A percentile compares a stretch with the other conserved stretches of the same genome.
These are phyloP conservation scores for Papiliotrema flavescens DNA, from an alignment of 1,284 basidiomycete genomes.

Conservation along the genomic window DNA sequence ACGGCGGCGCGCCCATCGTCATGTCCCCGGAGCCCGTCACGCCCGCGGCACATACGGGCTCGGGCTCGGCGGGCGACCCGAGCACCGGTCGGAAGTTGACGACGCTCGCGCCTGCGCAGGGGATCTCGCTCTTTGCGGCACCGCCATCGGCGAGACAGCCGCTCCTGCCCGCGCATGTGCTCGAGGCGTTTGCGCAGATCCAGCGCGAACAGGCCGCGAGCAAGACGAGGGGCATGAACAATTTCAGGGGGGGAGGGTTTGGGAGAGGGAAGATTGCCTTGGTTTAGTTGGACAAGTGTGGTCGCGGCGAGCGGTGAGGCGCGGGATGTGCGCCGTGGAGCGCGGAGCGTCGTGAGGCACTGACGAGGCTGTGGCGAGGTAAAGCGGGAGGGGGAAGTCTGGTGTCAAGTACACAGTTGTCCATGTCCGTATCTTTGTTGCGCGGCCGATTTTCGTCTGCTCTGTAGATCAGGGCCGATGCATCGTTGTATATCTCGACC, in stretches of 20 bases:
- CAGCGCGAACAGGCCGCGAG: slow-evolving; percentile 75
- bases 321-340: too few relatives aligned
- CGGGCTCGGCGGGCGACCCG: not conserved
- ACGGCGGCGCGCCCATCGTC: not conserved
- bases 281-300: too few relatives aligned
- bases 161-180: slow-evolving; percentile 74
- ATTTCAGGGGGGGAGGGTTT: slow-evolving; percentile 80
- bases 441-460: not conserved
- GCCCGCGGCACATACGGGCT: not conserved
- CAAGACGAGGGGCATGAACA: slow-evolving; percentile 76
- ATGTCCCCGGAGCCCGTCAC: slow-evolving; percentile 11
- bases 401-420: too few relatives aligned
- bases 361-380: too few relatives aligned
- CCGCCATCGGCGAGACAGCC: slow-evolving; percentile 75
- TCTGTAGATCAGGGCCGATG: not conserved
- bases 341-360: too few relatives aligned
- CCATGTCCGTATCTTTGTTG: too few relatives aligned
- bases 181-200: slow-evolving; percentile 83
- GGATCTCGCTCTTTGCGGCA: slow-evolving; percentile 68
- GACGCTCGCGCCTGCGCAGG: slow-evolving; percentile 6
- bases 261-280: slow-evolving; percentile 72
- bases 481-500: not conserved
- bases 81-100: slow-evolving; percentile 3
- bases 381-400: too few relatives aligned
- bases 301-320: too few relatives aligned